Base-by-base conservation (phyloP, 495 filamentous ascomycete species). In the Xylaria grammica region DNA sequence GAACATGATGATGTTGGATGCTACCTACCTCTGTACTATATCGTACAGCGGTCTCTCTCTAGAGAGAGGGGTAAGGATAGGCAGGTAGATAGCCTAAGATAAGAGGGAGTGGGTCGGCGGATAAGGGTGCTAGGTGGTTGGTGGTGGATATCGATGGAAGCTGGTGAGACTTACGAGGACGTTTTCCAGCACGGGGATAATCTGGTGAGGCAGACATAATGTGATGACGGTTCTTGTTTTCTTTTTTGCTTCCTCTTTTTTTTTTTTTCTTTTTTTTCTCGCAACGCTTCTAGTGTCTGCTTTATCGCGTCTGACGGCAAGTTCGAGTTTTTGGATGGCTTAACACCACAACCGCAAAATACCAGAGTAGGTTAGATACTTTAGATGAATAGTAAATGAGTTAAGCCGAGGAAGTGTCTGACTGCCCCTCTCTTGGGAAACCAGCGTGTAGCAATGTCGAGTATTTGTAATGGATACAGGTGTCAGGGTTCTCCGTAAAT, bases 161-260 rank as follows among this genome's bases (percentile, higher is more conserved):
- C 10, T 36, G 19, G 6, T 4, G 51, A 8, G 32, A 72, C 72
- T 74, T 67, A 74, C 72, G 72, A 56, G 72, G 72, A 32, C 72
- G 69, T 48, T 74, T 74, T 38, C 69, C 72, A 64, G 69, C 55
- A 38, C 72, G 72, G 44, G 54, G 63, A 54, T 70, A 68, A 24
- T 67, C 65, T 60, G 67, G 34, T 22, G 67, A 63, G 1, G 62
- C 53, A 51, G 62, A 64, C 62, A 64, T 64, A 34, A 20, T 17
- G n/a, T 48, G 40, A 42, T 42, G 40, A 17, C 17, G 7, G 13
- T 7, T 7, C 15, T 17, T 6, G 40, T 3, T 42, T 42, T 36
- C 32, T 36, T 11, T 20, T 1, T 4, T 8, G 4, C 17, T 20
- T 22, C 19, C 20, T 20, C 20, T 24, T 36, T 4, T 49, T 34